These are phyloP conservation scores for Tympanopsis confertula DNA, from an alignment of 2,329 filamentous ascomycete species.

Conservation along the genomic window DNA sequence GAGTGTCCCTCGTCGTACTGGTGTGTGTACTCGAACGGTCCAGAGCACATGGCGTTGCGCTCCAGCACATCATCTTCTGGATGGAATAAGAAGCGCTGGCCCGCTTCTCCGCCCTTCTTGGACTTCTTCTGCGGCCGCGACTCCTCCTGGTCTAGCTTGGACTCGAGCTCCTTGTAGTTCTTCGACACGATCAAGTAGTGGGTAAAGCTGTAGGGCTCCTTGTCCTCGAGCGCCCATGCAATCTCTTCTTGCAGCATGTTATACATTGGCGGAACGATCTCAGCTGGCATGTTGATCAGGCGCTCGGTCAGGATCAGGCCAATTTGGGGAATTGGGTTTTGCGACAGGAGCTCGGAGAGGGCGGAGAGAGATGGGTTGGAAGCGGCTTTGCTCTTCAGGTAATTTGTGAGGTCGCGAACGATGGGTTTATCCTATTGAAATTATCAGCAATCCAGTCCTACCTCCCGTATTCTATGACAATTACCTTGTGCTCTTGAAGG, in stretches of 20 bases:
- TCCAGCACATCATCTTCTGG: conserved; percentile 57
- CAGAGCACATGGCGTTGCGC: conserved; percentile 35
- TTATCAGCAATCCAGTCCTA: neutral
- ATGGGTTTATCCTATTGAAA: conserved; percentile 18
- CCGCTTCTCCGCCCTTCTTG: conserved; percentile 20
- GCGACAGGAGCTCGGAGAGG: neutral
- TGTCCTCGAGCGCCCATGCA: conserved; percentile 46
- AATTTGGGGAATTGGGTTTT: conserved; percentile 22
- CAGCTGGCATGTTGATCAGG: conserved; percentile 55
- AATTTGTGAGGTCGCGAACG: conserved; percentile 22
- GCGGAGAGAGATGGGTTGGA: neutral
- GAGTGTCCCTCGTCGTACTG: conserved; percentile 45
- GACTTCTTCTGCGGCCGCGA: conserved; percentile 33
- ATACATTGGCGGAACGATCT: conserved; percentile 58
- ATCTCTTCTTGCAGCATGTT: conserved; percentile 58
- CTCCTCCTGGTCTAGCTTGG: conserved; percentile 41
- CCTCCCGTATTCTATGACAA: neutral
- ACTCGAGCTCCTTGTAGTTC: conserved; percentile 51
- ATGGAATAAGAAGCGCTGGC: conserved; percentile 54
- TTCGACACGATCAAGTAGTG: conserved; percentile 57
- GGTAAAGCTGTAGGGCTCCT: conserved; percentile 53
- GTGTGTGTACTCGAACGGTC: conserved; percentile 44
- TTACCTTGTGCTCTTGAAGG: conserved; percentile 38
- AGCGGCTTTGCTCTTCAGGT: conserved; percentile 24
- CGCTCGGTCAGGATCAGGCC: conserved; percentile 57